Evolutionary conservation across 768 basidiomycete genomes (phyloP).

Genomic region (Panaeolus papilionaceus): DNA sequence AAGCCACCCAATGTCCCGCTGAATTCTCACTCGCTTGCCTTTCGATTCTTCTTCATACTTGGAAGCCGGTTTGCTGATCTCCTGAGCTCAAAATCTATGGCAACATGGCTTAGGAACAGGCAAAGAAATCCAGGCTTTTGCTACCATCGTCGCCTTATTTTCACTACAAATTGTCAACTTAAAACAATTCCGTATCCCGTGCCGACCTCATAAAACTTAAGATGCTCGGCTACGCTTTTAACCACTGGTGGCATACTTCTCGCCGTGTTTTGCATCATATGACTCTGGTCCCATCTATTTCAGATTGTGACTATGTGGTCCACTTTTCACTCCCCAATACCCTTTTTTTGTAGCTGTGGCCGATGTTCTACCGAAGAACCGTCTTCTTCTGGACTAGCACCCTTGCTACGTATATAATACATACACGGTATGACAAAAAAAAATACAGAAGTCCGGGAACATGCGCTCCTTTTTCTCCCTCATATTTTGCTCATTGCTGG

Average conservation of each 20-base stretch:
- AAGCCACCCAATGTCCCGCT: neutral
- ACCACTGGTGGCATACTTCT: neutral
- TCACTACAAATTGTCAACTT: no score
- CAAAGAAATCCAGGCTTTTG: no score
- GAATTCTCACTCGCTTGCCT: neutral
- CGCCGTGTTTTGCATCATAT: neutral
- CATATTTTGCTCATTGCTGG: slow-evolving; percentile 18
- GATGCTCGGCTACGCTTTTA: neutral
- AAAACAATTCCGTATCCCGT: no score
- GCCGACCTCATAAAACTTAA: neutral
- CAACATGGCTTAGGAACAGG: no score
- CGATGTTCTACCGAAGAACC: slow-evolving; percentile 32
- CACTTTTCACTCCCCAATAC: neutral
- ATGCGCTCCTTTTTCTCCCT: slow-evolving; percentile 17
- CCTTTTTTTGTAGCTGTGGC: neutral
- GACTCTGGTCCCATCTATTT: neutral
- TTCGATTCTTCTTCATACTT: neutral
- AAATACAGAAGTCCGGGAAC: neutral
- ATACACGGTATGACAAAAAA: neutral
- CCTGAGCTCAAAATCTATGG: no score
- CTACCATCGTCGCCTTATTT: no score
- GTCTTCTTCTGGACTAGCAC: neutral
- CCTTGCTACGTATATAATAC: slow-evolving; percentile 19
- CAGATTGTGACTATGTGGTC: neutral
- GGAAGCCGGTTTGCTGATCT: no score